A percentile compares a stretch with the other conserved stretches of the same genome.
Evolutionary conservation across 2,329 filamentous ascomycete genomes (phyloP).

Genomic region (Fusarium graminum): DNA sequence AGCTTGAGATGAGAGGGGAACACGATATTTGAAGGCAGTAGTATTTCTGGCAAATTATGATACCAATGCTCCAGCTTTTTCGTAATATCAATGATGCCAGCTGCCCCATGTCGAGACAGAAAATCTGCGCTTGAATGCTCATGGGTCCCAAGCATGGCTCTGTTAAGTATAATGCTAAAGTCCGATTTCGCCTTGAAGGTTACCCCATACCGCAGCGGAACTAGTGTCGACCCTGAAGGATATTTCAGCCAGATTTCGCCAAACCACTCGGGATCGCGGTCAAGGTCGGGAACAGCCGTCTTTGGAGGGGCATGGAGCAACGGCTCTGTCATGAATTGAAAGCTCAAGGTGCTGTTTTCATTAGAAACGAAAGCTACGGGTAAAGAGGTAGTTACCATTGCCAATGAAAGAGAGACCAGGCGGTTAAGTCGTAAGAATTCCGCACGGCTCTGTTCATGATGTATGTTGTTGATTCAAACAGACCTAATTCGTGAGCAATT

Average conservation of each 20-base stretch:
- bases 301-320: neutral
- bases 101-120: neutral
- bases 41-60: neutral
- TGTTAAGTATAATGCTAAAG: neutral
- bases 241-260: conserved; percentile 30
- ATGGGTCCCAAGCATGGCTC: neutral
- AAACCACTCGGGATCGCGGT: conserved; percentile 2
- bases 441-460: conserved; percentile 16
- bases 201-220: neutral
- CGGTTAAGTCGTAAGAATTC: conserved; percentile 14
- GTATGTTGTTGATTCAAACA: conserved; percentile 18
- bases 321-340: conserved; percentile 6
- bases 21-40: conserved; percentile 4
- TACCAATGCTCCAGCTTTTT: neutral
- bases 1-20: conserved; percentile 21
- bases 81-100: rapidly evolving
- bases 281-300: conserved; percentile 1
- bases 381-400: neutral
- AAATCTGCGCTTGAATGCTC: neutral
- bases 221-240: neutral
- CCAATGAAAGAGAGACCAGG: conserved; percentile 30
- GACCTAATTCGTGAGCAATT: neutral
- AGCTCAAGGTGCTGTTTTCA: neutral
- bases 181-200: conserved; percentile 2
- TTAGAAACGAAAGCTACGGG: neutral